Conservation (phyloP, 2,329 filamentous ascomycete species). For the Rutstroemia sydowiana region DNA sequence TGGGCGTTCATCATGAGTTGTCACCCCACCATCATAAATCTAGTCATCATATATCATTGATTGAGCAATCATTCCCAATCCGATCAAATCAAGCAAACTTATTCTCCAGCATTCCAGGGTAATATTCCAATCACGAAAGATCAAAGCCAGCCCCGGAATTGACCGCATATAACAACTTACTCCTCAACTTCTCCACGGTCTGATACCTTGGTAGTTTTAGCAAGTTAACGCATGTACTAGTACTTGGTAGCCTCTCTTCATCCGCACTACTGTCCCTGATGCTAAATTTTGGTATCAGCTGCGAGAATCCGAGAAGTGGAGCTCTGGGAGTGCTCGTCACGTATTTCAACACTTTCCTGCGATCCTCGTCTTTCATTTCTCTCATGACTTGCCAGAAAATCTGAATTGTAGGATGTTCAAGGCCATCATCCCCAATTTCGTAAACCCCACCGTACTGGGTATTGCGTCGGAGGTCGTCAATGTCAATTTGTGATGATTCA, state of each 20-base stretch:
- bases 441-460: conserved; percentile 87
- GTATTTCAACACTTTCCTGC: conserved; percentile 85
- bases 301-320: conserved; percentile 80
- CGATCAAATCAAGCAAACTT: not conserved
- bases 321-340: conserved; percentile 90
- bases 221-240: conserved; percentile 93
- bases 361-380: conserved; percentile 65
- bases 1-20: not conserved
- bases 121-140: conserved; percentile 39
- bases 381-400: conserved; percentile 91
- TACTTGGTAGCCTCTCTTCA: conserved; percentile 74
- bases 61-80: not conserved
- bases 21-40: not conserved
- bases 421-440: conserved; percentile 75
- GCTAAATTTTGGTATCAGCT: conserved; percentile 78
- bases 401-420: conserved; percentile 77
- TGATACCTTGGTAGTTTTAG: conserved; percentile 84
- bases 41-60: too few species aligned
- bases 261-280: conserved; percentile 79
- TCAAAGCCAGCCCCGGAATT: conserved; percentile 91
- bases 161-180: conserved; percentile 84
- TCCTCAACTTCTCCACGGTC: conserved; percentile 55
- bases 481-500: conserved; percentile 75
- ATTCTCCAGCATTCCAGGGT: too few species aligned
- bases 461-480: conserved; percentile 76